Evolutionary conservation across 805 yeast species (phyloP).

Genomic region (Candida endomychidarum): DNA sequence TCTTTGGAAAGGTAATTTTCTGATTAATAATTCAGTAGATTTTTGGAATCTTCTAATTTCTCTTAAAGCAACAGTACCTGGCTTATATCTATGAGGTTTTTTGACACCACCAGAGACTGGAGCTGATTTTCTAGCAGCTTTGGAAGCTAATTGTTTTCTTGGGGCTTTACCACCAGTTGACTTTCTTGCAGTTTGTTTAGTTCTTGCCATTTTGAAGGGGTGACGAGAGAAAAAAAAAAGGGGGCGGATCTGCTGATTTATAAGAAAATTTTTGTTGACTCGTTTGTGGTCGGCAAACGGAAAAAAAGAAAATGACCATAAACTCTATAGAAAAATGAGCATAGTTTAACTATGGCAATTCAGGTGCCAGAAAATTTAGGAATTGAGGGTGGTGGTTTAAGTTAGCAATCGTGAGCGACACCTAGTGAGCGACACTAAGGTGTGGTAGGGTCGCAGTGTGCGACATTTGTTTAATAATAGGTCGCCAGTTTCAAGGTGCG

Average conservation of each 20-base stretch:
- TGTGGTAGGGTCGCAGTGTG: not conserved
- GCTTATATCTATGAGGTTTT: slow-evolving; percentile 95
- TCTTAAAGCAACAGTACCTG: slow-evolving; percentile 95
- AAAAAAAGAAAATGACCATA: slow-evolving; percentile 1
- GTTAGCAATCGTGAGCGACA: not conserved
- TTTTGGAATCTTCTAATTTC: slow-evolving; percentile 98
- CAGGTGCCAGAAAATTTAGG: not conserved
- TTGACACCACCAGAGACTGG: slow-evolving; percentile 92
- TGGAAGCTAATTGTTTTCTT: slow-evolving; percentile 89
- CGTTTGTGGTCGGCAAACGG: slow-evolving; percentile 2
- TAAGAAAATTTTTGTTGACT: slow-evolving; percentile 7
- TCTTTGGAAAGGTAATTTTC: slow-evolving; percentile 97
- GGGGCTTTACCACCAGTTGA: slow-evolving; percentile 96
- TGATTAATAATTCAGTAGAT: slow-evolving; percentile 90
- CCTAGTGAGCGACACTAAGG: too few species aligned
- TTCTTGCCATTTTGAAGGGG: slow-evolving; percentile 68
- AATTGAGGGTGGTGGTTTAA: not conserved
- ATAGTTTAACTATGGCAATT: slow-evolving; percentile 1
- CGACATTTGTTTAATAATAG: not conserved
- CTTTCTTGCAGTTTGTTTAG: slow-evolving; percentile 92
- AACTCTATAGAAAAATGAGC: not conserved
- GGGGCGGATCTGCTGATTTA: slow-evolving; percentile 6
- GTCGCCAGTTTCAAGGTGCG: too few species aligned
- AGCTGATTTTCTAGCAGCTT: slow-evolving; percentile 91
- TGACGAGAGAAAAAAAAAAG: slow-evolving; percentile 5